Percentiles rank a stretch among this genome's conserved stretches.
These are phyloP conservation scores for Colletotrichum phormii DNA, from an alignment of 2,329 filamentous ascomycete genomes.

Conservation along the genomic window DNA sequence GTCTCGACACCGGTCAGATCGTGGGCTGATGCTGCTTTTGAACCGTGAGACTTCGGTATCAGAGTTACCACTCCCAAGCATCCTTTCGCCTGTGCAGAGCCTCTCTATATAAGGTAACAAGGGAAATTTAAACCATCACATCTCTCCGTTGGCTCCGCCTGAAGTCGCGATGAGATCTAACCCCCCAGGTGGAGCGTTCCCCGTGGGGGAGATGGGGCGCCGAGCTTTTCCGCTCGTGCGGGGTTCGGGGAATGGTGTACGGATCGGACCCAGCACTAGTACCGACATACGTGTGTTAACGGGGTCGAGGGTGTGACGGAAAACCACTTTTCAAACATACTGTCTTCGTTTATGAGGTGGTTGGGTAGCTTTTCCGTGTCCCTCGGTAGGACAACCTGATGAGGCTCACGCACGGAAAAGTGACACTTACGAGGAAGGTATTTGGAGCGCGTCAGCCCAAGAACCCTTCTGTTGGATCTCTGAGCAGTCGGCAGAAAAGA, in stretches of 20 bases:
- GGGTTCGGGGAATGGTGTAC: slow-evolving; percentile 17
- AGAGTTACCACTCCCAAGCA: neutral
- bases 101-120: slow-evolving; percentile 14
- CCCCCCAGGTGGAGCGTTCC: slow-evolving; percentile 14
- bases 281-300: neutral
- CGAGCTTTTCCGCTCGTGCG: slow-evolving; percentile 34
- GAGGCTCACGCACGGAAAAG: slow-evolving; percentile 24
- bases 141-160: slow-evolving; percentile 17
- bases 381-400: neutral
- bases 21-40: neutral
- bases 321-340: slow-evolving; percentile 3
- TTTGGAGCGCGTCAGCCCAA: slow-evolving; percentile 5
- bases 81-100: slow-evolving; percentile 1
- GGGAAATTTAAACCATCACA: neutral
- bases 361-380: neutral
- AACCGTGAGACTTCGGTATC: neutral
- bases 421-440: neutral
- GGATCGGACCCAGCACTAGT: slow-evolving; percentile 28
- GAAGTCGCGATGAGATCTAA: slow-evolving; percentile 19
- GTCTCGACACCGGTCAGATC: slow-evolving; percentile 1
- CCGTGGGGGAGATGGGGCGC: slow-evolving; percentile 33
- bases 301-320: slow-evolving; percentile 11
- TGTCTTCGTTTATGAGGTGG: neutral
- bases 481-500: no score
- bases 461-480: no score